These are phyloP conservation scores for Paraglomus brasilianum DNA, from an alignment of 192 early-diverging fungal genomes.

Conservation along the genomic window DNA sequence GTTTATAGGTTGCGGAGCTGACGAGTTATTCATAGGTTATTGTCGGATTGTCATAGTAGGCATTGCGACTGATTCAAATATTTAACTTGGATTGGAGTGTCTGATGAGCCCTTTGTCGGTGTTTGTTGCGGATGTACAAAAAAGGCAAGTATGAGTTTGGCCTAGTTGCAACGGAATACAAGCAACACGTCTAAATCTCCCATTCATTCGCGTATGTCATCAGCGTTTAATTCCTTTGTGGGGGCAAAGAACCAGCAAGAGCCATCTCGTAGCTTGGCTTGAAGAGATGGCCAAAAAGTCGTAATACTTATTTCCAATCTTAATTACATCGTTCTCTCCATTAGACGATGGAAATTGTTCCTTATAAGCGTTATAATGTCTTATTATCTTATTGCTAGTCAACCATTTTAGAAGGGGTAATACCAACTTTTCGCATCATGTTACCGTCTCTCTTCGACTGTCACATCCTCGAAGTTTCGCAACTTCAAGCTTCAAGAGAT, in stretches of 20 bases:
- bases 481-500: slow-evolving; percentile 34
- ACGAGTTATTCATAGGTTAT: no score
- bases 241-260: slow-evolving; percentile 74
- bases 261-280: slow-evolving; percentile 60
- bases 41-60: no score
- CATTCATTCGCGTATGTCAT: slow-evolving; percentile 64
- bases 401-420: slow-evolving; percentile 70
- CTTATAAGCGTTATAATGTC: slow-evolving; percentile 48
- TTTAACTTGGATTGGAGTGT: no score
- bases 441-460: slow-evolving; percentile 22
- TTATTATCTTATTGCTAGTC: slow-evolving; percentile 71
- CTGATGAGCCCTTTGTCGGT: no score
- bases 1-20: no score
- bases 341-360: slow-evolving; percentile 57
- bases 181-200: slow-evolving; percentile 67
- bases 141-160: no score
- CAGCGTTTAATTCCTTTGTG: slow-evolving; percentile 40
- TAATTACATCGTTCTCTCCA: slow-evolving; percentile 44
- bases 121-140: no score
- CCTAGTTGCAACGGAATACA: no score
- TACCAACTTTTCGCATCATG: slow-evolving; percentile 51
- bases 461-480: slow-evolving; percentile 26
- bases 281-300: slow-evolving; percentile 65
- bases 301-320: slow-evolving; percentile 53
- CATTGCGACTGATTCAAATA: no score